These are phyloP conservation scores for Brasenia schreberi DNA, from an alignment of 164 flowering plant species.

Conservation along the genomic window DNA sequence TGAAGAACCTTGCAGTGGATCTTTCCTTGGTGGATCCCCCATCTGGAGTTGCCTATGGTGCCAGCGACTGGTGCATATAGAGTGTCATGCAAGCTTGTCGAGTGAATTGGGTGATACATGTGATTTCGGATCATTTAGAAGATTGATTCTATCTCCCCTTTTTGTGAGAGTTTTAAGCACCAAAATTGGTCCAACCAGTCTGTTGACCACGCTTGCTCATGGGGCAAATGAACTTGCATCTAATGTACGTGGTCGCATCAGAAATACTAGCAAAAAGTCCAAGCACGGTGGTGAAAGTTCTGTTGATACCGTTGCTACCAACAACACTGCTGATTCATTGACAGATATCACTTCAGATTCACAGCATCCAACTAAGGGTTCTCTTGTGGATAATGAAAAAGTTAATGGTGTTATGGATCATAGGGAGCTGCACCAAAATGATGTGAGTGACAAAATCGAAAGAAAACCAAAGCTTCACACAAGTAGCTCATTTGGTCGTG, in stretches of 20 bases:
- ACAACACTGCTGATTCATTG: conserved; percentile 29
- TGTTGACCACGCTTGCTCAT: conserved; percentile 85
- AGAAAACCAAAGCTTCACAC: conserved; percentile 26
- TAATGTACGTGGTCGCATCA: conserved; percentile 62
- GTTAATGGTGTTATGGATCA: conserved; percentile 26
- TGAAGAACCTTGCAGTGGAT: conserved; percentile 88
- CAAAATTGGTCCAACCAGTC: conserved; percentile 35
- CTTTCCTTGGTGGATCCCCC: conserved; percentile 93
- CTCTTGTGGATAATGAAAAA: conserved; percentile 22
- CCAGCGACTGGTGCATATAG: conserved; percentile 89
- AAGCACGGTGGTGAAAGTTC: conserved; percentile 55
- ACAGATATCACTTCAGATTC: conserved; percentile 41
- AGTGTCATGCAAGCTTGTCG: conserved; percentile 63
- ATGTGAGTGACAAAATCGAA: conserved; percentile 29
- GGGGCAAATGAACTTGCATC: conserved; percentile 98
- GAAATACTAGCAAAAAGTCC: conserved; percentile 56
- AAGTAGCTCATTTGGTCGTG: conserved; percentile 32
- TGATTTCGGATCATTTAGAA: conserved; percentile 81
- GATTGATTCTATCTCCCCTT: conserved; percentile 82
- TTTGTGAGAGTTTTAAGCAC: conserved; percentile 51
- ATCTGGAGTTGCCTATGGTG: conserved; percentile 99
- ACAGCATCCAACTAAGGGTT: conserved; percentile 25
- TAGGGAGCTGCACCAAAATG: conserved; percentile 15
- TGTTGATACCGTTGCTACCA: conserved; percentile 33
- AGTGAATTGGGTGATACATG: conserved; percentile 82